Percentiles rank a stretch among this genome's conserved stretches.
phyloP scores from a whole-genome alignment of 2,329 filamentous ascomycete species.

The Macrophomina tecta region DNA sequence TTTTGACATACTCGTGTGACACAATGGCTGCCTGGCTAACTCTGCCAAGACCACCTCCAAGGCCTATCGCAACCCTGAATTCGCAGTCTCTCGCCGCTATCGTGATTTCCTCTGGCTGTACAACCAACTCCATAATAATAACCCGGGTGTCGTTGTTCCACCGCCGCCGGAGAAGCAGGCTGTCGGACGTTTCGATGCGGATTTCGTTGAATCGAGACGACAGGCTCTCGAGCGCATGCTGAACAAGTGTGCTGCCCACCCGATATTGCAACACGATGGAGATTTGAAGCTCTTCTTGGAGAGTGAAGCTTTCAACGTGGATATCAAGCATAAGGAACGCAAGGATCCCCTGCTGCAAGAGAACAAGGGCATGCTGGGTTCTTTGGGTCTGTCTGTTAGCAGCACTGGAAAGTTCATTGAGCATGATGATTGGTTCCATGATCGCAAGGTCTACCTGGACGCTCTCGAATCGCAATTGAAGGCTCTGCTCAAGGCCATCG shows the following conservation, averaged over 20 bases:
- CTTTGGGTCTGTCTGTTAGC: constrained; percentile 79
- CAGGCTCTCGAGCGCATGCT: constrained; percentile 96
- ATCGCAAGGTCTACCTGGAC: constrained; percentile 92
- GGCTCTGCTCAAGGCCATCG: constrained; percentile 88
- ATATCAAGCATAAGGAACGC: constrained; percentile 97
- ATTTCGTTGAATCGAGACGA: constrained; percentile 92
- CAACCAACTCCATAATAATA: constrained; percentile 90
- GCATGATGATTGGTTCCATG: constrained; percentile 99
- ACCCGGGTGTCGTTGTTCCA: constrained; percentile 91
- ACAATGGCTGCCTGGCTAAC: constrained; percentile 19
- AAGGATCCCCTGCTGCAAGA: constrained; percentile 85
- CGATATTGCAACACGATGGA: constrained; percentile 87
- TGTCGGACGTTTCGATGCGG: constrained; percentile 91
- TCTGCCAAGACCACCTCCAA: constrained; percentile 81
- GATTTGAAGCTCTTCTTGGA: constrained; percentile 97
- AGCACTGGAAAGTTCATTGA: constrained; percentile 86
- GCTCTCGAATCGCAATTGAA: constrained; percentile 91
- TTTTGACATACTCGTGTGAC: not conserved
- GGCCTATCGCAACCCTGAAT: constrained; percentile 90
- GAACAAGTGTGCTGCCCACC: constrained; percentile 91
- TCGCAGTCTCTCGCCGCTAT: constrained; percentile 91
- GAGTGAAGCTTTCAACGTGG: constrained; percentile 93
- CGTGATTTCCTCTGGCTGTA: constrained; percentile 98
- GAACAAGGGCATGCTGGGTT: constrained; percentile 91
- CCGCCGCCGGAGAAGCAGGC: constrained; percentile 98